These are phyloP conservation scores for Thraustochytrium sp. DNA, from an alignment of 352 stramenopile species.

Conservation along the genomic window DNA sequence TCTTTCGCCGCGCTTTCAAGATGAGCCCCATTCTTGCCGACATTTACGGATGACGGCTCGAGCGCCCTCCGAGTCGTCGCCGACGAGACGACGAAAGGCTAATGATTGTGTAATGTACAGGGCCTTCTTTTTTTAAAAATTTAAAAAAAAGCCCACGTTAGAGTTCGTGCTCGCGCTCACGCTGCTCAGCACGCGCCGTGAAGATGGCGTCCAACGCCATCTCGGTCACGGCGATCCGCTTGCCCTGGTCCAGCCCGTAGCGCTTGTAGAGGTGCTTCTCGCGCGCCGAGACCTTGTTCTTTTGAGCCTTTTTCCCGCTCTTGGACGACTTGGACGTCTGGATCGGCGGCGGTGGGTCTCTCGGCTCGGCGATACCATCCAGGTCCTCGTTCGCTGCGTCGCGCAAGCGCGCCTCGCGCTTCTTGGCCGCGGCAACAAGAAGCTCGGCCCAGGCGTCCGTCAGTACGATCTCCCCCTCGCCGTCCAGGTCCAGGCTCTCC, in stretches of 20 bases:
- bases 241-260: not conserved
- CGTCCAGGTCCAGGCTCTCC: not conserved
- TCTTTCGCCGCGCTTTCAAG: constrained; percentile 48
- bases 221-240: not conserved
- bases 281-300: not conserved
- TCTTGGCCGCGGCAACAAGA: not conserved
- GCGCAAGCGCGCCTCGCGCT: not conserved
- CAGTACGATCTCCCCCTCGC: not conserved
- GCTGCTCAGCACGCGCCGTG: not conserved
- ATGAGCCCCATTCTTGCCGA: constrained; percentile 45
- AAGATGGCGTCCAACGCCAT: constrained; percentile 2
- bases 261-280: constrained; percentile 2
- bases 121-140: not conserved
- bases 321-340: not conserved
- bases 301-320: not conserved
- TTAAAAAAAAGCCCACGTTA: not conserved
- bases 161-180: no score
- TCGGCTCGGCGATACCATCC: not conserved
- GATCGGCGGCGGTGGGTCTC: not conserved
- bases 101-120: no score
- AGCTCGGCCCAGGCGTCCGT: not conserved
- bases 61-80: no score
- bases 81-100: no score
- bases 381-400: not conserved
- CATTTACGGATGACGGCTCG: not conserved